phyloP scores from a whole-genome alignment of 176 grass and related monocot species.

The Musa troglodytarum region DNA sequence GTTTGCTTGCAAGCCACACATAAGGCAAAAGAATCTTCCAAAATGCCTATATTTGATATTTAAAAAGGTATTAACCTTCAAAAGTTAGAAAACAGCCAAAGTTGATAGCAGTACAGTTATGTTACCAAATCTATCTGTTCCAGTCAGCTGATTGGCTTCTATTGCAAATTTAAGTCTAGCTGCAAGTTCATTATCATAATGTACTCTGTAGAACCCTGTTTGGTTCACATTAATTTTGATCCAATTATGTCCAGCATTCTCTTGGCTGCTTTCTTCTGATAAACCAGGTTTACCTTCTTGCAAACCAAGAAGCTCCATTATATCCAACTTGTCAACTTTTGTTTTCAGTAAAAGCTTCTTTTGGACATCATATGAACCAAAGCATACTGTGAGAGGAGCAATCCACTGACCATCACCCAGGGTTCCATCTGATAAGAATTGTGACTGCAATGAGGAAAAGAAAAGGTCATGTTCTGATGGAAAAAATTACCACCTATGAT shows the following conservation, averaged over 20 bases:
- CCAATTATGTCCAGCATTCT: slow-evolving; percentile 47
- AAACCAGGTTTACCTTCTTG: slow-evolving; percentile 9
- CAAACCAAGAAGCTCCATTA: slow-evolving; percentile 31
- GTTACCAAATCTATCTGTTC: slow-evolving; percentile 83
- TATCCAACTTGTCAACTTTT: slow-evolving; percentile 50
- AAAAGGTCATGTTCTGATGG: neutral
- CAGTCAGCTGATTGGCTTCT: slow-evolving; percentile 48
- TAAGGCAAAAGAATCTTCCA: slow-evolving; percentile 65
- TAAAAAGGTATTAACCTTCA: slow-evolving; percentile 3
- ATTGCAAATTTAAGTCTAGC: slow-evolving; percentile 57
- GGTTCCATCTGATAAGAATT: slow-evolving; percentile 74
- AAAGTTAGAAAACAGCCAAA: slow-evolving; percentile 8
- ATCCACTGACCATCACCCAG: slow-evolving; percentile 57
- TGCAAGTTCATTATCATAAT: slow-evolving; percentile 72
- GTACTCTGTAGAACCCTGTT: slow-evolving; percentile 79
- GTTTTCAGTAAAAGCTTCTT: slow-evolving; percentile 54
- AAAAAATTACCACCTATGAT: neutral
- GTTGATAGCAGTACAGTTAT: neutral
- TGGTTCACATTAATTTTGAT: slow-evolving; percentile 72
- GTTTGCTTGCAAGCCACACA: slow-evolving; percentile 60
- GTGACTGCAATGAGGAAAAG: slow-evolving; percentile 36
- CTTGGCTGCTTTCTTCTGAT: neutral
- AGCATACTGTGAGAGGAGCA: slow-evolving; percentile 55
- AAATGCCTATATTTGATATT: slow-evolving; percentile 42
- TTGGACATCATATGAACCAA: slow-evolving; percentile 42